Percentiles rank a stretch among this genome's conserved stretches.
Conservation (phyloP, 2,329 filamentous ascomycete genomes). For the Cadophora gregata region DNA sequence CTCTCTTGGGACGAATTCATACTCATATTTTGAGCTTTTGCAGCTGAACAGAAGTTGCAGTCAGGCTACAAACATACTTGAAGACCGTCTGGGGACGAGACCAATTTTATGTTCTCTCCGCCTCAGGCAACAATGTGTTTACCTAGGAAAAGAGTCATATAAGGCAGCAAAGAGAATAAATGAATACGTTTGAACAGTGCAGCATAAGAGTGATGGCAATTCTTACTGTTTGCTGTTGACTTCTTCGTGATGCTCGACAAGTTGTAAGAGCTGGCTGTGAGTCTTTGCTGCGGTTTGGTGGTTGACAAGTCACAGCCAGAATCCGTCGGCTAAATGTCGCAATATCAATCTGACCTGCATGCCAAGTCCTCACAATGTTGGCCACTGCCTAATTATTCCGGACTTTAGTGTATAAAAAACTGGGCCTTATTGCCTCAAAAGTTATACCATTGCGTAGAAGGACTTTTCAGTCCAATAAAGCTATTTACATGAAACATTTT, state of each 20-base stretch:
- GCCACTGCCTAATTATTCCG: background rate
- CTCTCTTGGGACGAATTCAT: background rate
- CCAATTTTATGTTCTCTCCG: too few species aligned
- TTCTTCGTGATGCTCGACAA: too few species aligned
- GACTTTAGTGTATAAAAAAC: background rate
- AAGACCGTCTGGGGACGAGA: too few species aligned
- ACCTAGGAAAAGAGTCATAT: too few species aligned
- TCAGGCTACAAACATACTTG: background rate
- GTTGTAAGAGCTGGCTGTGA: too few species aligned
- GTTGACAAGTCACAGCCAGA: background rate
- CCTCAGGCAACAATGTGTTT: too few species aligned
- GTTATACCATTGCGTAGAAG: background rate
- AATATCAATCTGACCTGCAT: background rate
- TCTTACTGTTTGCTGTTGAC: too few species aligned
- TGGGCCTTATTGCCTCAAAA: background rate
- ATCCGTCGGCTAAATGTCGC: background rate
- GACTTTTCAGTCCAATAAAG: background rate
- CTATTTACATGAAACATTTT: background rate
- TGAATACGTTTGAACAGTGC: too few species aligned
- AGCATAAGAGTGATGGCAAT: too few species aligned
- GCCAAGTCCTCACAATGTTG: background rate
- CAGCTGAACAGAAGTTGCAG: background rate
- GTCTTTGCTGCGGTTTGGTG: background rate
- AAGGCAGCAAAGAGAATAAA: too few species aligned
- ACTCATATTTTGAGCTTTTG: background rate